Percentiles rank a stretch among this genome's conserved stretches.
phyloP scores from a whole-genome alignment of 495 filamentous ascomycete genomes.

The Venustampulla echinocandica region DNA sequence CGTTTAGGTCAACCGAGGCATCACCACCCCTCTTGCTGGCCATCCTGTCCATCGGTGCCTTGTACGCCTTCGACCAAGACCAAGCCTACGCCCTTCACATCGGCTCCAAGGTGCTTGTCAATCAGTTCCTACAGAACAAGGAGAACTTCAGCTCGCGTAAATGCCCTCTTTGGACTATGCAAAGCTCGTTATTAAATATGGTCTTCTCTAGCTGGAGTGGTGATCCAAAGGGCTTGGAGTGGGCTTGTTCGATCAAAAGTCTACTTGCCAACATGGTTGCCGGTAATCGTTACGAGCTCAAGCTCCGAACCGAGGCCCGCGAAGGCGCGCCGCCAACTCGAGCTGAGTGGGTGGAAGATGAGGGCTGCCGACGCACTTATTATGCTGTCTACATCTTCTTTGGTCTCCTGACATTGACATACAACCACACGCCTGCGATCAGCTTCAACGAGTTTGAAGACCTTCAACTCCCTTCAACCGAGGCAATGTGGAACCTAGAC shows the following conservation, averaged over 20 bases:
- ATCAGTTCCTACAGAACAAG: conserved; percentile 94
- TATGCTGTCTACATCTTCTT: conserved; percentile 99
- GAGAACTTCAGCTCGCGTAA: conserved; percentile 98
- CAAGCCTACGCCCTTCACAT: conserved; percentile 95
- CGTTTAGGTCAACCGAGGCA: conserved; percentile 70
- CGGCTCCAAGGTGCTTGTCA: conserved; percentile 91
- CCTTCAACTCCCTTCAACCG: conserved; percentile 83
- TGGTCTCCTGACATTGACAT: conserved; percentile 87
- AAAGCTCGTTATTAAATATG: conserved; percentile 94
- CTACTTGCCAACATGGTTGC: conserved; percentile 97
- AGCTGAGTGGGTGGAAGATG: conserved; percentile 93
- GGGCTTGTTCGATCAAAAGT: conserved; percentile 98
- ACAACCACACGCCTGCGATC: conserved; percentile 96
- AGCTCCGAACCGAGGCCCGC: conserved; percentile 81
- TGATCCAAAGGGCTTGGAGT: conserved; percentile 93
- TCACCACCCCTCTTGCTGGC: conserved; percentile 79
- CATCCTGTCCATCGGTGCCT: conserved; percentile 87
- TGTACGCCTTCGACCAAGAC: conserved; percentile 96
- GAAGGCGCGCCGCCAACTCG: conserved; percentile 67
- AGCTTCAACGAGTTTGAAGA: conserved; percentile 97
- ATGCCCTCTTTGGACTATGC: conserved; percentile 96
- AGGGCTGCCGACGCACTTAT: conserved; percentile 92
- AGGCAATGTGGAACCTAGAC: conserved; percentile 88
- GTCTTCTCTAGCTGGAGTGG: conserved; percentile 99
- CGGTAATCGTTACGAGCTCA: conserved; percentile 92